phyloP scores from a whole-genome alignment of 805 yeast genomes.

The Ogataea angusta region DNA sequence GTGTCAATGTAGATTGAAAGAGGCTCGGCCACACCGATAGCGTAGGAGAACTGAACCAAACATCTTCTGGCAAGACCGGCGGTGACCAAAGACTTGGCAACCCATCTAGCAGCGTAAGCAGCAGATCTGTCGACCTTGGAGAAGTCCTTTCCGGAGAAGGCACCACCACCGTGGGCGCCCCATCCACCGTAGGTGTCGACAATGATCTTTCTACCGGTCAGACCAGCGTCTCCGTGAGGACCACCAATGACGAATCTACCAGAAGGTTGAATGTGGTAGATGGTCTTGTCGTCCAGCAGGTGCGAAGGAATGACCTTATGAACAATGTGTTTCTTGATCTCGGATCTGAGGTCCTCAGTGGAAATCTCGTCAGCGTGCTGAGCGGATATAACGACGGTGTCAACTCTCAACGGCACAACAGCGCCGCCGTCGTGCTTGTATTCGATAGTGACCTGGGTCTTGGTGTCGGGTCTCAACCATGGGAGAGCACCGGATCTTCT shows the following conservation, averaged over 20 bases:
- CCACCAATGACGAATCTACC: slow-evolving; percentile 99
- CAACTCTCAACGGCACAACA: slow-evolving; percentile 92
- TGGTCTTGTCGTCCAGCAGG: slow-evolving; percentile 89
- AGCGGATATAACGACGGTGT: slow-evolving; percentile 95
- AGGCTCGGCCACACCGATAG: slow-evolving; percentile 99
- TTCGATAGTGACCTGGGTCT: slow-evolving; percentile 98
- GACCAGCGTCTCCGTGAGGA: slow-evolving; percentile 99
- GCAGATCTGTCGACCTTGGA: slow-evolving; percentile 99
- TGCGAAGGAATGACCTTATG: slow-evolving; percentile 90
- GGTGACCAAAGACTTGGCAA: slow-evolving; percentile 93
- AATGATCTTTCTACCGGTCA: slow-evolving; percentile 98
- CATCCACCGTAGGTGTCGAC: slow-evolving; percentile 99
- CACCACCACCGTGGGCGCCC: slow-evolving; percentile 99
- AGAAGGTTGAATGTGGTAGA: slow-evolving; percentile 98
- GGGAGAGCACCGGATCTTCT: slow-evolving; percentile 93
- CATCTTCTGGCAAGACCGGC: slow-evolving; percentile 97
- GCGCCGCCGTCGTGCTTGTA: slow-evolving; percentile 94
- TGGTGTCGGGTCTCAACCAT: slow-evolving; percentile 99
- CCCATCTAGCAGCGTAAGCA: slow-evolving; percentile 99
- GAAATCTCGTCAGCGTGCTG: slow-evolving; percentile 97
- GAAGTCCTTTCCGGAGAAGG: slow-evolving; percentile 99
- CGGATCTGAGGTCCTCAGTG: slow-evolving; percentile 85
- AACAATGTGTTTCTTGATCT: slow-evolving; percentile 75
- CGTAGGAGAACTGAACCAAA: slow-evolving; percentile 97
- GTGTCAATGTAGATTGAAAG: slow-evolving; percentile 96